A percentile compares a stretch with the other conserved stretches of the same genome.
Conservation (phyloP, 345 rosid genomes). For the Triadica sebifera region DNA sequence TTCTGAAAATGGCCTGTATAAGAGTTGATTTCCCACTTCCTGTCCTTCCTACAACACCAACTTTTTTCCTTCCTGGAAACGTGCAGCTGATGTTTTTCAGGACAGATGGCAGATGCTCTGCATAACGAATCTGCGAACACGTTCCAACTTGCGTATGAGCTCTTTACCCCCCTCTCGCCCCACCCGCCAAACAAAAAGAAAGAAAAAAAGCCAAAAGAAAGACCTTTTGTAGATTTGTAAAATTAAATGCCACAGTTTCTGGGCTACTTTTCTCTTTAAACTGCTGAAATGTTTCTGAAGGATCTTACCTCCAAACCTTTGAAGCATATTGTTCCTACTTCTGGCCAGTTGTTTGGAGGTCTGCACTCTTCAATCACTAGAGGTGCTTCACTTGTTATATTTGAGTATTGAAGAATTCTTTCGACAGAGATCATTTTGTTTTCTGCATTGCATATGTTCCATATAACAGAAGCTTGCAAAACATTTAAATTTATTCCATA, state of each 20-base stretch:
- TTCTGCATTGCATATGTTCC: constrained; percentile 91
- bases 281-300: neutral
- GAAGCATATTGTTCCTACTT: constrained; percentile 70
- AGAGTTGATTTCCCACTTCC: constrained; percentile 96
- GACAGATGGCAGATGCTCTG: constrained; percentile 88
- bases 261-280: neutral
- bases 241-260: neutral
- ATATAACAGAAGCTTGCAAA: constrained; percentile 76
- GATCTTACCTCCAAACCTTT: constrained; percentile 62
- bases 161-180: too few species aligned
- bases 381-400: constrained; percentile 71
- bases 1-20: constrained; percentile 85
- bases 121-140: constrained; percentile 68
- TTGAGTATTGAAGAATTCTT: constrained; percentile 83
- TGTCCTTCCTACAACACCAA: constrained; percentile 95
- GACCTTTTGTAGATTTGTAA: neutral
- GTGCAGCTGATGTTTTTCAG: constrained; percentile 71
- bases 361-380: constrained; percentile 53
- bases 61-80: constrained; percentile 76
- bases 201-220: too few species aligned
- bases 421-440: constrained; percentile 91
- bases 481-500: constrained; percentile 87
- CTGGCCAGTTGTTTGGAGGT: constrained; percentile 83
- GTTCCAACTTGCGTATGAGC: neutral
- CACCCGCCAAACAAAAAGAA: too few species aligned